phyloP scores from a whole-genome alignment of 768 basidiomycete species.

The Leccinum boreale region DNA sequence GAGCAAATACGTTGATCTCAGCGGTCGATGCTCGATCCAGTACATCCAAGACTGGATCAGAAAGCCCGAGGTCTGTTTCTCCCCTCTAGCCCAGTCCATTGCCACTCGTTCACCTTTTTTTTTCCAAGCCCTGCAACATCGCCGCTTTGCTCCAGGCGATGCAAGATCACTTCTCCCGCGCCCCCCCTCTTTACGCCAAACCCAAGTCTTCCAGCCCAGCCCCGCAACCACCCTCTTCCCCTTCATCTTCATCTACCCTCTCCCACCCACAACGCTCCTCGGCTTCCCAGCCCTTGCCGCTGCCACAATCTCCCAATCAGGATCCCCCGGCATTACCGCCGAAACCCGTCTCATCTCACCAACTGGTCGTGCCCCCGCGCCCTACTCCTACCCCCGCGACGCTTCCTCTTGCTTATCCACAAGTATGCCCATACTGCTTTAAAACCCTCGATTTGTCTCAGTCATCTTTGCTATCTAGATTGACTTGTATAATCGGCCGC shows the following conservation, averaged over 20 bases:
- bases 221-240: conserved; percentile 19
- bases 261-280: conserved; percentile 18
- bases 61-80: conserved; percentile 57
- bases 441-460: neutral
- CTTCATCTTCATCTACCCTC: conserved; percentile 8
- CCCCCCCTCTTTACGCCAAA: conserved; percentile 89
- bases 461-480: conserved; percentile 13
- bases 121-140: conserved; percentile 70
- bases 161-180: conserved; percentile 76
- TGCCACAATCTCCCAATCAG: conserved; percentile 15
- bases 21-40: conserved; percentile 65
- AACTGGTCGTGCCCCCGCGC: conserved; percentile 13
- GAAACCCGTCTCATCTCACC: conserved; percentile 30
- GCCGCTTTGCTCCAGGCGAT: conserved; percentile 69
- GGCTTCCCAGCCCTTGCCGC: conserved; percentile 19
- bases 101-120: neutral
- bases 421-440: conserved; percentile 19
- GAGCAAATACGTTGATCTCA: conserved; percentile 73
- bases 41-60: conserved; percentile 77
- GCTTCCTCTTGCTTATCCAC: conserved; percentile 9
- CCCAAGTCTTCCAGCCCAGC: conserved; percentile 41
- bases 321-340: conserved; percentile 40
- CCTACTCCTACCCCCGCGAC: conserved; percentile 9
- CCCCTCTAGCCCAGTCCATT: conserved; percentile 5
- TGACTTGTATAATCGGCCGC: conserved; percentile 33